Conservation (phyloP, 2,329 filamentous ascomycete species). For the Cordyceps fumosorosea region DNA sequence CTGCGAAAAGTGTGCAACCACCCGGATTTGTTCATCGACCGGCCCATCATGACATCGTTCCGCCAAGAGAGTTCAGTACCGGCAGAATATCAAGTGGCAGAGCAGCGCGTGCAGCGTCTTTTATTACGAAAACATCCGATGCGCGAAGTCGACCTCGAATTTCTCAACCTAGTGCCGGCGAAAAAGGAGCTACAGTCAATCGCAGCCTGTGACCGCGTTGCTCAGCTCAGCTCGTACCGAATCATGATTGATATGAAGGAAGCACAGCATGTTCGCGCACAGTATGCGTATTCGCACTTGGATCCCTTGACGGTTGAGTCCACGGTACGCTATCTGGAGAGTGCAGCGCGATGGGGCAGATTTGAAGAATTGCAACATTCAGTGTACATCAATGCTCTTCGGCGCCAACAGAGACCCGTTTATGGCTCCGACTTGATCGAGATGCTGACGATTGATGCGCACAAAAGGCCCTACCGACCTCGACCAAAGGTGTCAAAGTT, state of each 20-base stretch:
- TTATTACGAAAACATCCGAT: slow-evolving; percentile 58
- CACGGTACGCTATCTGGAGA: slow-evolving; percentile 67
- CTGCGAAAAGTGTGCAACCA: slow-evolving; percentile 97
- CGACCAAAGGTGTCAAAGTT: slow-evolving; percentile 55
- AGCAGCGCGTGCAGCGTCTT: slow-evolving; percentile 60
- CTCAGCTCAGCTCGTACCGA: slow-evolving; percentile 63
- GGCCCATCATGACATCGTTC: slow-evolving; percentile 94
- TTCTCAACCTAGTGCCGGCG: slow-evolving; percentile 72
- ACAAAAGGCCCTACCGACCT: slow-evolving; percentile 52
- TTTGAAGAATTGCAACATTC: slow-evolving; percentile 76
- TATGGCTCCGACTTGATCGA: slow-evolving; percentile 78
- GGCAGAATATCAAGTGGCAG: slow-evolving; percentile 66
- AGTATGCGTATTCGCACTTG: slow-evolving; percentile 46
- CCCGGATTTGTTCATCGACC: slow-evolving; percentile 91
- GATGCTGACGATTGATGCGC: slow-evolving; percentile 58
- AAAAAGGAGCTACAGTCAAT: slow-evolving; percentile 60
- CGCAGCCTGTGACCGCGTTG: slow-evolving; percentile 46
- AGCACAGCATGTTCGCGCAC: slow-evolving; percentile 57
- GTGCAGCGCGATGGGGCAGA: slow-evolving; percentile 58
- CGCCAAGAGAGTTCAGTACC: slow-evolving; percentile 77
- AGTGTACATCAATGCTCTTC: slow-evolving; percentile 72
- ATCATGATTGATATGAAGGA: slow-evolving; percentile 65
- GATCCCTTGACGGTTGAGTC: slow-evolving; percentile 63
- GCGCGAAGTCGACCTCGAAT: slow-evolving; percentile 61
- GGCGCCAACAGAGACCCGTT: slow-evolving; percentile 72